Evolutionary conservation across 106 monocot species (phyloP).

Genomic region (Acorus calamus): DNA sequence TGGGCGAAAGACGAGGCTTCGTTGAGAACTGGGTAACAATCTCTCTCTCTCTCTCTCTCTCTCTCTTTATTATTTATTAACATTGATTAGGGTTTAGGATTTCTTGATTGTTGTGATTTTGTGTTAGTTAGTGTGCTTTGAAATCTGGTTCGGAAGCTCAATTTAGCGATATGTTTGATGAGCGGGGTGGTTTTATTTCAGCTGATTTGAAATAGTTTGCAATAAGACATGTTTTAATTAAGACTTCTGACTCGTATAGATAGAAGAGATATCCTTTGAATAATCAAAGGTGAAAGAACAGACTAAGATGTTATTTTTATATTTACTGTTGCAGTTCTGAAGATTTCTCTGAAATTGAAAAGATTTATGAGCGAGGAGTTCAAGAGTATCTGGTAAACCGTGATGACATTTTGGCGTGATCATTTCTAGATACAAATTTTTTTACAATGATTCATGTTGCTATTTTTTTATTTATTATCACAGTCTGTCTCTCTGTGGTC

Average conservation of each 20-base stretch:
- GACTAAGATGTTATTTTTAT: neutral
- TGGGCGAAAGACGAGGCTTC: slow-evolving; percentile 76
- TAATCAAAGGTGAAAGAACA: too few species aligned
- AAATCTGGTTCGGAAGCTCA: too few species aligned
- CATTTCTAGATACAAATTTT: too few species aligned
- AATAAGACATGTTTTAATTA: too few species aligned
- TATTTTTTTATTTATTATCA: slow-evolving; percentile 8
- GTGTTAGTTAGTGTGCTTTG: too few species aligned
- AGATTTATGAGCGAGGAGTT: slow-evolving; percentile 79
- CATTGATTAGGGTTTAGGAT: neutral
- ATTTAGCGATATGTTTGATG: too few species aligned
- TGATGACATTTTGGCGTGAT: too few species aligned
- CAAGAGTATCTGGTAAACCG: slow-evolving; percentile 82
- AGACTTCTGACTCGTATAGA: too few species aligned
- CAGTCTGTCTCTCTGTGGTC: slow-evolving; percentile 93
- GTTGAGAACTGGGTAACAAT: slow-evolving; percentile 33
- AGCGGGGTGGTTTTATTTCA: too few species aligned
- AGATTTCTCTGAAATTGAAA: slow-evolving; percentile 48
- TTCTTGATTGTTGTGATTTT: too few species aligned
- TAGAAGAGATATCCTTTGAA: too few species aligned
- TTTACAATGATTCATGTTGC: neutral
- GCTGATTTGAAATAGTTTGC: too few species aligned
- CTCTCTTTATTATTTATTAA: neutral
- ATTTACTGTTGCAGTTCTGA: slow-evolving; percentile 38
- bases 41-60: neutral